phyloP scores from a whole-genome alignment of 2,329 filamentous ascomycete species.

The Ophiostoma novo-ulmi region DNA sequence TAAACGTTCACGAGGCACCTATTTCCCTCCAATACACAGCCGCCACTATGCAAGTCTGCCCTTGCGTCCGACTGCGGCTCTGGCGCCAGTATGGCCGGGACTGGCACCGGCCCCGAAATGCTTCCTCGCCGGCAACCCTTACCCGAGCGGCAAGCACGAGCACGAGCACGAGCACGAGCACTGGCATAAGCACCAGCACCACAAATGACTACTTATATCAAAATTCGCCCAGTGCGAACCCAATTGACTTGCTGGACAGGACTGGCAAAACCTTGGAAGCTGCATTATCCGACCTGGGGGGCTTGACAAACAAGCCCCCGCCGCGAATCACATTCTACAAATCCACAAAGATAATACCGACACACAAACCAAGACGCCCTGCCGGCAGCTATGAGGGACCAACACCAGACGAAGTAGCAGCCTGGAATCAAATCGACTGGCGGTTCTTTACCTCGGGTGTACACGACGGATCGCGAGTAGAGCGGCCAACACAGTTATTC shows the following conservation, averaged over 20 bases:
- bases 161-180: not conserved
- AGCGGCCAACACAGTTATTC: not conserved
- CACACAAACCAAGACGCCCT: not conserved
- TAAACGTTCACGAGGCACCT: not conserved
- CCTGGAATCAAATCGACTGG: not conserved
- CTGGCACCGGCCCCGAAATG: conserved; percentile 16
- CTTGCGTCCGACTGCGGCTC: conserved; percentile 22
- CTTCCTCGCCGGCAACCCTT: not conserved
- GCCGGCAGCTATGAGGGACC: not conserved
- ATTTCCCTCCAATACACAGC: not conserved
- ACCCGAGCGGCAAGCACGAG: not conserved
- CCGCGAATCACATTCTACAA: not conserved
- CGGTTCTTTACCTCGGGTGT: not conserved
- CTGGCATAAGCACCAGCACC: too few relatives aligned
- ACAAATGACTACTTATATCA: not conserved
- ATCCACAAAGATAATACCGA: not conserved
- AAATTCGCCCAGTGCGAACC: not conserved
- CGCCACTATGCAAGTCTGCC: conserved; percentile 24
- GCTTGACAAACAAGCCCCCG: not conserved
- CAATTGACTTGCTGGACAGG: not conserved
- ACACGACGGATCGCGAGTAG: not conserved
- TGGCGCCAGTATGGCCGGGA: conserved; percentile 20
- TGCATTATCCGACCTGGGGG: not conserved
- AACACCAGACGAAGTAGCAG: not conserved
- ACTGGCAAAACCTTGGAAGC: not conserved